Evolutionary conservation across 768 basidiomycete species (phyloP), one percentile per base, ranked within the genome.

Genomic region (Hirschioporus abietinus): DNA sequence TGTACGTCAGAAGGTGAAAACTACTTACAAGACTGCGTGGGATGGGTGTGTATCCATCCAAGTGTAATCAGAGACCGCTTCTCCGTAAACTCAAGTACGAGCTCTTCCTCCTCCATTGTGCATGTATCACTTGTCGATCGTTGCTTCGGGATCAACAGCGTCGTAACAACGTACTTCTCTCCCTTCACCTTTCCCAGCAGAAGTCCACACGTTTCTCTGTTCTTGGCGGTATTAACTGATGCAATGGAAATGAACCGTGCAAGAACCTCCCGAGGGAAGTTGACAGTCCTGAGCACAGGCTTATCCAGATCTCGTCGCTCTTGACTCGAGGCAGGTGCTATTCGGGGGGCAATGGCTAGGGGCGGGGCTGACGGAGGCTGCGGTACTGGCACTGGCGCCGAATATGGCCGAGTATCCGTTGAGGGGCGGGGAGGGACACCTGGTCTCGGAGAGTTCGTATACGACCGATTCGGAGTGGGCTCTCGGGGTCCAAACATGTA

Each of bases 31-130:
- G 90, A 89, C 70, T 95, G 94, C 5, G 92, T 90, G 0, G 94
- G 94, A 74, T 96, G 94, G 0, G 93, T 95, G 77, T 95, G 94
- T 71, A 96, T 96, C 95, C 95, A 97, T 67, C 95, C 95, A 61
- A 96, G 84, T 7, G 94, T 95, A 63, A 96, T 89, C 72, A 96
- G 76, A 70, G 84, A 86, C 68, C 91, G 79, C 73, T 89, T 86
- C 73, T 94, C 91, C 70, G 92, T 93, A 74, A 96, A 93, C 70
- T 87, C 85, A 77, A 95, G 78, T 7, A 95, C 92, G 60, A 93
- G 78, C 74, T 96, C 94, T 71, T 96, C 95, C 73, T 91, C 88
- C 64, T 93, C 89, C 90, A 95, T 96, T 35, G 88, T 88, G 75
- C 95, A 96, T n/a, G 93, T 93, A 78, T 96, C 93, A 66, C 89